A percentile compares a stretch with the other conserved stretches of the same genome.
Evolutionary conservation across 1,139 yeast genomes (phyloP).

Genomic region (Yamadazyma kanchanaburiensis): DNA sequence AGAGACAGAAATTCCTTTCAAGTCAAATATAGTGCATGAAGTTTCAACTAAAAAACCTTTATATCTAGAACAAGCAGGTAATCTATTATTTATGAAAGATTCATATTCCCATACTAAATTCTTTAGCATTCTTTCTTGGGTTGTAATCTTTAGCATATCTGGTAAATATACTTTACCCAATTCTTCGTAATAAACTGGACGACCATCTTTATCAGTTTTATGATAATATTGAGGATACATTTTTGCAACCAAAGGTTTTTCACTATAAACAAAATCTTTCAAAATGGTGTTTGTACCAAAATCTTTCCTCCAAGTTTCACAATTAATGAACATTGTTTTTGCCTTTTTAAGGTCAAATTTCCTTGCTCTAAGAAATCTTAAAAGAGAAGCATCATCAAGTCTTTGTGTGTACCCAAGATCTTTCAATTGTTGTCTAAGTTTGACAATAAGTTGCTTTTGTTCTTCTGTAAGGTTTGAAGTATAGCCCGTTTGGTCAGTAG

Average conservation of each 20-base stretch:
- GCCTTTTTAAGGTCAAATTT: conserved; percentile 84
- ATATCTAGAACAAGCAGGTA: conserved; percentile 93
- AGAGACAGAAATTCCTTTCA: conserved; percentile 86
- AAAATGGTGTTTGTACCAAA: conserved; percentile 86
- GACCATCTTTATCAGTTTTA: conserved; percentile 94
- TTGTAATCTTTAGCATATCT: conserved; percentile 90
- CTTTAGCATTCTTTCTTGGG: conserved; percentile 93
- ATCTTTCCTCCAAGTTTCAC: conserved; percentile 90
- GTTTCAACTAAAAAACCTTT: conserved; percentile 81
- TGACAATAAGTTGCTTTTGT: conserved; percentile 58
- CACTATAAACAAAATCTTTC: conserved; percentile 82
- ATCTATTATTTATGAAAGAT: conserved; percentile 74
- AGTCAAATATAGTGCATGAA: conserved; percentile 91
- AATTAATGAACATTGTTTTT: conserved; percentile 74
- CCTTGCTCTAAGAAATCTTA: conserved; percentile 92
- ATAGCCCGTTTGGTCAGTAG: conserved; percentile 64
- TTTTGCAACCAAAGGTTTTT: conserved; percentile 84
- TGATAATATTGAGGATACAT: conserved; percentile 96
- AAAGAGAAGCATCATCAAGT: conserved; percentile 80
- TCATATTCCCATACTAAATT: conserved; percentile 98
- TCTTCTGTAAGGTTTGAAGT: conserved; percentile 75
- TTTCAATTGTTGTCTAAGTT: conserved; percentile 54
- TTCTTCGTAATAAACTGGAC: conserved; percentile 94
- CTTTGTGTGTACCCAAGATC: conserved; percentile 70
- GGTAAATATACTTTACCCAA: conserved; percentile 85